Base-by-base conservation (phyloP, 805 yeast species). In the Brettanomyces anomalus region DNA sequence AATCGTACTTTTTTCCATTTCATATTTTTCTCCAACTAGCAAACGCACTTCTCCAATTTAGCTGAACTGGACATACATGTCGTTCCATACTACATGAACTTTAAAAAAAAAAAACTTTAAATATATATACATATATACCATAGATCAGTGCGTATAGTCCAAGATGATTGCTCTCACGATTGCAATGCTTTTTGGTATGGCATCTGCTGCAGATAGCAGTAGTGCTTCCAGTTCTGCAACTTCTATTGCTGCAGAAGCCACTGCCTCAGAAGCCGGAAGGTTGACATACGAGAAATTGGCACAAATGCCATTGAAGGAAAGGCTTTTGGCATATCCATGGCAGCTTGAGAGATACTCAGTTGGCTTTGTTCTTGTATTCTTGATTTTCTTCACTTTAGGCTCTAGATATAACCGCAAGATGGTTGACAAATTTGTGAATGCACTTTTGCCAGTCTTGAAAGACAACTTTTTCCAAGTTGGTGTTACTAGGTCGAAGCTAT, bases 391-490 rank as follows among this genome's bases (percentile, higher is more conserved):
- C 68, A 65, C 64, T 48, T 41, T 70, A 44, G 97, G 97, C 44
- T 71, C 74, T 34, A 53, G 54, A 33, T 65, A 70, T 57, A 90
- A 90, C 66, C 62, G 68, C 44, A 55, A 62, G 4, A 65, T 71
- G 49, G 93, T 84, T 31, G 65, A 67, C 33, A 65, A 59, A 15
- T 72, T 80, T 63, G 65, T 85, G 44, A 54, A 61, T 14, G 38
- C 56, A 5, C 64, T 79, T 34, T 56, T 68, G 28, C 74, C 71
- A 1, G 74, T 71, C 8, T 68, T 89, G 46, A 67, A 71, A 36
- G 72, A 73, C 33, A 82, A 89, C 59, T 93, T 93, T 59, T 76
- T 70, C 54, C 88, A 83, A 58, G 89, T 82, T 46, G 96, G 96
- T 48, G 76, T 71, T 31, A 56, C 68, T 5, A 44, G 56, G 33